Conservation (phyloP, 176 grass and related monocot genomes). For the Hyparrhenia diplandra region DNA sequence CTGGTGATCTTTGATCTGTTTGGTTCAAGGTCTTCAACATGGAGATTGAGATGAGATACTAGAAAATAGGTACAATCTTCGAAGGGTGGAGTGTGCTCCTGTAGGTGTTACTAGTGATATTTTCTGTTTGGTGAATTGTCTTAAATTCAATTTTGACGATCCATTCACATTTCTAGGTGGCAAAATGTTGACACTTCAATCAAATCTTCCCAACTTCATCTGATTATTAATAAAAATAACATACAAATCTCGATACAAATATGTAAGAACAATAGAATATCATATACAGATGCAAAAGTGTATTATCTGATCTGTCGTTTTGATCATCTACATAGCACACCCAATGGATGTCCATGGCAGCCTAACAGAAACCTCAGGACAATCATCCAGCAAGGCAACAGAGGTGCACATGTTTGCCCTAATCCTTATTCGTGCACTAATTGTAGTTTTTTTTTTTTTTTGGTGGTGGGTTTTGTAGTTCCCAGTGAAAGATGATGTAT, state of each 20-base stretch:
- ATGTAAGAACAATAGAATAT: not conserved
- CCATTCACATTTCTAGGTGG: not conserved
- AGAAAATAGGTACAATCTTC: conserved; percentile 73
- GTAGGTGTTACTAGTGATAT: conserved; percentile 60
- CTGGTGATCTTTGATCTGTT: conserved; percentile 39
- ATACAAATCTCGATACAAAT: not conserved
- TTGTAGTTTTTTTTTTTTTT: not conserved
- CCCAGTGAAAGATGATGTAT: no score
- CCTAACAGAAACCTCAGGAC: not conserved
- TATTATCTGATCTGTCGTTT: not conserved
- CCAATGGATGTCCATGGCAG: no score
- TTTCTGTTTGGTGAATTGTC: not conserved
- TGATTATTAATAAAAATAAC: not conserved
- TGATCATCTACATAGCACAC: not conserved
- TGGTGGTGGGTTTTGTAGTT: no score
- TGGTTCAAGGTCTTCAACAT: conserved; percentile 41
- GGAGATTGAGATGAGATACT: conserved; percentile 61
- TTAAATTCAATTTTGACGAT: not conserved
- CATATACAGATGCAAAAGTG: not conserved
- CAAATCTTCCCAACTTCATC: not conserved
- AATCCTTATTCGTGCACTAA: not conserved
- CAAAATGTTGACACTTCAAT: not conserved
- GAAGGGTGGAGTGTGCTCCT: conserved; percentile 60
- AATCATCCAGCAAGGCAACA: not conserved
- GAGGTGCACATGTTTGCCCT: not conserved